phyloP scores from a whole-genome alignment of 306 rosid species.

The Pyrus communis region DNA sequence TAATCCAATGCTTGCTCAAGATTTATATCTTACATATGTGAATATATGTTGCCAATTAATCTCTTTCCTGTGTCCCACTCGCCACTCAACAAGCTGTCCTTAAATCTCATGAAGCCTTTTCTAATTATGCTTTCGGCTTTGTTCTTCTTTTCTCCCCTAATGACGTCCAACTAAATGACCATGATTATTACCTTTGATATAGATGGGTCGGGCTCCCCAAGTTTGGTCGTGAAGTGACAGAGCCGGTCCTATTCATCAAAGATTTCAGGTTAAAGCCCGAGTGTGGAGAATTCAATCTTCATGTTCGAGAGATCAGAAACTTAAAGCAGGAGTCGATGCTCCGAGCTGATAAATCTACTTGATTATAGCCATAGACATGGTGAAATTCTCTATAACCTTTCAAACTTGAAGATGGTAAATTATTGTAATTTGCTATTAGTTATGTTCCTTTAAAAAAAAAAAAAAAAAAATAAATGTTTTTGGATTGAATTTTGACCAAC shows the following conservation, averaged over 20 bases:
- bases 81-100: not conserved
- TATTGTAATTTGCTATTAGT: too few species aligned
- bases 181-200: not conserved
- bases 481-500: too few species aligned
- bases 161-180: not conserved
- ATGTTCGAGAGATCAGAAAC: too few species aligned
- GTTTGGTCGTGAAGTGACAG: not conserved
- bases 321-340: too few species aligned
- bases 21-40: not conserved
- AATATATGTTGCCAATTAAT: not conserved
- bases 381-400: too few species aligned
- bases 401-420: too few species aligned
- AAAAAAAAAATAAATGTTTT: too few species aligned
- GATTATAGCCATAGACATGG: accelerated
- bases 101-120: not conserved
- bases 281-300: too few species aligned
- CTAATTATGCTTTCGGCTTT: not conserved
- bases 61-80: not conserved
- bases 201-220: not conserved
- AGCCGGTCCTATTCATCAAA: not conserved
- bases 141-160: not conserved
- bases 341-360: too few species aligned
- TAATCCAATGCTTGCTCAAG: not conserved
- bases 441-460: too few species aligned
- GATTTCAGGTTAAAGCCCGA: not conserved